A percentile compares a stretch with the other conserved stretches of the same genome.
Evolutionary conservation across 1,284 basidiomycete species (phyloP).

Genomic region (Chondrostereum purpureum): DNA sequence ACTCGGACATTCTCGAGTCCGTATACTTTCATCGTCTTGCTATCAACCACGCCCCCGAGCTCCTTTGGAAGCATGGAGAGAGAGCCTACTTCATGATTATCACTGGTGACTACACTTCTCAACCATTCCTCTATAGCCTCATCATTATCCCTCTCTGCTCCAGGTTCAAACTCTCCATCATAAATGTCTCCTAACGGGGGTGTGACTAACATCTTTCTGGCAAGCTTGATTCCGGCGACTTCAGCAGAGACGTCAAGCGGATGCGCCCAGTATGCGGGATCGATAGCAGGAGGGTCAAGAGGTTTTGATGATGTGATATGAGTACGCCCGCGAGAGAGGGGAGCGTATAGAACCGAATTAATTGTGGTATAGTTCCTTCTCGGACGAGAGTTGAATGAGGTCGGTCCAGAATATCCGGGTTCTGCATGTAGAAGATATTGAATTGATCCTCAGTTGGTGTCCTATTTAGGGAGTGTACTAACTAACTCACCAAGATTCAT

Average conservation of each 20-base stretch:
- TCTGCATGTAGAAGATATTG: constrained; percentile 6
- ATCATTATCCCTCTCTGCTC: constrained; percentile 15
- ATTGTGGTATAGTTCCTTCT: constrained; percentile 22
- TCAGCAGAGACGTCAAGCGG: constrained; percentile 20
- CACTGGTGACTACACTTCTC: constrained; percentile 18
- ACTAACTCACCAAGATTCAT: constrained; percentile 21
- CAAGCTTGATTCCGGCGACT: constrained; percentile 18
- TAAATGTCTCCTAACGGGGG: constrained; percentile 19
- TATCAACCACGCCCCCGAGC: background rate
- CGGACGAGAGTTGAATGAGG: constrained; percentile 15
- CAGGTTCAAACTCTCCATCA: constrained; percentile 14
- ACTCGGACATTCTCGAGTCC: background rate
- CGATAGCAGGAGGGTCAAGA: constrained; percentile 14
- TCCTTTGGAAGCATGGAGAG: background rate
- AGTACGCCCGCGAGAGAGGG: constrained; percentile 25
- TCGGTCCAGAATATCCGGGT: constrained; percentile 24
- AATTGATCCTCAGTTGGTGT: background rate
- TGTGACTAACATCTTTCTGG: constrained; percentile 17
- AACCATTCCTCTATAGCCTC: constrained; percentile 20
- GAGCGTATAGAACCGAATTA: constrained; percentile 23
- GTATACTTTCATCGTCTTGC: background rate
- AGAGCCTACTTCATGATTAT: constrained; percentile 11
- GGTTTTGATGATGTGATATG: constrained; percentile 23
- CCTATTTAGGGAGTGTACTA: background rate
- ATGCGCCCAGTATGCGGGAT: constrained; percentile 24